Evolutionary conservation across 257 asterid genomes (phyloP).

Genomic region (Solanum virginianum): DNA sequence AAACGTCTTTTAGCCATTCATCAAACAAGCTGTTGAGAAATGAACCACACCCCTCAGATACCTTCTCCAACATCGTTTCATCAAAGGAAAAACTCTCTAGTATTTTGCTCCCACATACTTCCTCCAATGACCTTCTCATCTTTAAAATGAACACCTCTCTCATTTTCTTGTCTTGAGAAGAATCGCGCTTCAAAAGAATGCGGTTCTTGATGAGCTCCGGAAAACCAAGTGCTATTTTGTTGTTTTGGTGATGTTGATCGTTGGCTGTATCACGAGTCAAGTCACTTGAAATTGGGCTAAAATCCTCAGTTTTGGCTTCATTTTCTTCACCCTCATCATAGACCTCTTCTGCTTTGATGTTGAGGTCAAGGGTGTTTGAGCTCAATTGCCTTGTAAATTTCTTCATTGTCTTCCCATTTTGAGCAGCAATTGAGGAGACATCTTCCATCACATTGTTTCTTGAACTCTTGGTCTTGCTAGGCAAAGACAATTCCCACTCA

Average conservation of each 20-base stretch:
- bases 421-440: constrained; percentile 9
- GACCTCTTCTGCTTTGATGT: constrained; percentile 39
- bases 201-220: constrained; percentile 30
- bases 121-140: constrained; percentile 16
- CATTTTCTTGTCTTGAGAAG: constrained; percentile 16
- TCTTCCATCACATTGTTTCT: constrained; percentile 21
- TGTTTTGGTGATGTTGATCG: constrained; percentile 5
- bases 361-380: constrained; percentile 54
- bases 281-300: constrained; percentile 32
- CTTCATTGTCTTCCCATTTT: background rate
- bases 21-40: constrained; percentile 40
- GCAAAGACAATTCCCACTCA: constrained; percentile 21
- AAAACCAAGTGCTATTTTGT: constrained; percentile 9
- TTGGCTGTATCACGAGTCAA: constrained; percentile 14
- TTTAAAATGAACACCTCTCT: constrained; percentile 30
- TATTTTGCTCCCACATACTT: constrained; percentile 8
- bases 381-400: constrained; percentile 12
- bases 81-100: constrained; percentile 22
- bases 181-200: constrained; percentile 17
- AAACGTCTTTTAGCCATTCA: constrained; percentile 53
- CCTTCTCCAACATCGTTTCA: constrained; percentile 29
- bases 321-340: constrained; percentile 1
- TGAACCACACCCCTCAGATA: constrained; percentile 26
- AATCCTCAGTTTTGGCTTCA: constrained; percentile 5
- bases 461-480: constrained; percentile 19